Percentiles rank a stretch among this genome's conserved stretches.
These are phyloP conservation scores for Parasitella parasitica DNA, from an alignment of 371 early-diverging fungal species.

Conservation along the genomic window DNA sequence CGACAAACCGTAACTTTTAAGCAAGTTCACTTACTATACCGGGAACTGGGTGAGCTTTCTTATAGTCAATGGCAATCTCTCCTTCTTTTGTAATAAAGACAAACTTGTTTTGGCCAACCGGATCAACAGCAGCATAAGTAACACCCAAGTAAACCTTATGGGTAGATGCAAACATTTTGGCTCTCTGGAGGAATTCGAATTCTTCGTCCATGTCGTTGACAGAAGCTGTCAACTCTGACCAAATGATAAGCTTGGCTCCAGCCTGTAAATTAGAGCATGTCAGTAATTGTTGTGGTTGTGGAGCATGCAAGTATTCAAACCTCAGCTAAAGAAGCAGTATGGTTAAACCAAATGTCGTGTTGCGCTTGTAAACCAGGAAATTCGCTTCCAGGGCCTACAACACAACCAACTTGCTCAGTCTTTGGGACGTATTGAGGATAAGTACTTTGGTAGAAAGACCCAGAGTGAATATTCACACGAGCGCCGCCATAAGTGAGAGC, in stretches of 20 bases:
- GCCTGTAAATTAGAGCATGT: background rate
- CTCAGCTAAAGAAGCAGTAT: slow-evolving; percentile 21
- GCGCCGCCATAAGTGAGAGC: slow-evolving; percentile 27
- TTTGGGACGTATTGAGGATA: slow-evolving; percentile 30
- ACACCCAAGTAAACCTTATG: slow-evolving; percentile 44
- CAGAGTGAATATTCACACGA: slow-evolving; percentile 20
- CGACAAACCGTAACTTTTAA: background rate
- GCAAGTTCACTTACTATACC: slow-evolving; percentile 27
- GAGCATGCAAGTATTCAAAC: background rate
- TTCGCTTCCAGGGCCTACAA: slow-evolving; percentile 26
- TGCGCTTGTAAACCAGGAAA: slow-evolving; percentile 4
- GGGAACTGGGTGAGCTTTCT: slow-evolving; percentile 57
- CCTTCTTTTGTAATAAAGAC: slow-evolving; percentile 50
- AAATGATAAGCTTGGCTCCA: slow-evolving; percentile 50
- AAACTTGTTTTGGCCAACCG: slow-evolving; percentile 42
- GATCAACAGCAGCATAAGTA: slow-evolving; percentile 31
- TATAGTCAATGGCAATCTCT: slow-evolving; percentile 46
- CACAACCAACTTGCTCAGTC: slow-evolving; percentile 35
- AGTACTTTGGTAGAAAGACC: slow-evolving; percentile 32
- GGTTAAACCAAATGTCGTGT: slow-evolving; percentile 32
- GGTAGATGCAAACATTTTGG: slow-evolving; percentile 32
- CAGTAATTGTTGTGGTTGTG: background rate
- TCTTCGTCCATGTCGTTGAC: slow-evolving; percentile 23
- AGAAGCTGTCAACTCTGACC: slow-evolving; percentile 43
- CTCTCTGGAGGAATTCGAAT: slow-evolving; percentile 23